A percentile compares a stretch with the other conserved stretches of the same genome.
Evolutionary conservation across 768 basidiomycete genomes (phyloP).

Genomic region (Suillus plorans): DNA sequence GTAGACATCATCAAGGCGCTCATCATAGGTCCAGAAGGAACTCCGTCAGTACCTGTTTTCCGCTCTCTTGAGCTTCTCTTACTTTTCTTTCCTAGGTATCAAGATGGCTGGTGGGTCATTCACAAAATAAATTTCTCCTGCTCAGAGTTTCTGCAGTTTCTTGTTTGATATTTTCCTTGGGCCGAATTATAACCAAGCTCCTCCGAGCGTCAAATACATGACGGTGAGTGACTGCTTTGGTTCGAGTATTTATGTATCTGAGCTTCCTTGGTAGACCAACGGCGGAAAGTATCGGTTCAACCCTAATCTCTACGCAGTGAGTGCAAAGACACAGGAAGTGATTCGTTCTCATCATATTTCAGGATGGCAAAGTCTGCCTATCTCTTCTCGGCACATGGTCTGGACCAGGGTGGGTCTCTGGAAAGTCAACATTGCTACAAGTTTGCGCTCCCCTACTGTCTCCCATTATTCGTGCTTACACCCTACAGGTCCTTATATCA

Average conservation of each 20-base stretch:
- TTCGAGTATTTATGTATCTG: not conserved
- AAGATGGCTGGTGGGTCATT: constrained; percentile 81
- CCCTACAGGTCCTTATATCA: constrained; percentile 71
- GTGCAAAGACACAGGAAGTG: constrained; percentile 20
- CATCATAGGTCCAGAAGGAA: constrained; percentile 90
- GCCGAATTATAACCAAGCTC: constrained; percentile 83
- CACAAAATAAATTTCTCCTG: not conserved
- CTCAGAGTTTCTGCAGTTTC: constrained; percentile 39
- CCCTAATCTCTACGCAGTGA: constrained; percentile 89
- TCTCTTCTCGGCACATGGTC: constrained; percentile 90
- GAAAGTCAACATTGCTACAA: constrained; percentile 87
- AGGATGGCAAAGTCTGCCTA: constrained; percentile 95
- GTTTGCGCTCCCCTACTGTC: constrained; percentile 34
- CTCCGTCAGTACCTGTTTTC: constrained; percentile 60
- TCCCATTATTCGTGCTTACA: not conserved
- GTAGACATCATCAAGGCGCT: constrained; percentile 92
- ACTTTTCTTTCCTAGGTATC: constrained; percentile 50
- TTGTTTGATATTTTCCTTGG: constrained; percentile 94
- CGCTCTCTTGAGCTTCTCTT: constrained; percentile 4
- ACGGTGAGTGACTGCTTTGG: constrained; percentile 36
- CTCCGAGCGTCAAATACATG: constrained; percentile 74
- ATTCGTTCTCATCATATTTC: constrained; percentile 1
- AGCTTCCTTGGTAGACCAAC: constrained; percentile 58
- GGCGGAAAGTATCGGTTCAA: constrained; percentile 91
- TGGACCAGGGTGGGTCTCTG: constrained; percentile 92